These are phyloP conservation scores for Linnemannia zychae DNA, from an alignment of 192 early-diverging fungal species.

Conservation along the genomic window DNA sequence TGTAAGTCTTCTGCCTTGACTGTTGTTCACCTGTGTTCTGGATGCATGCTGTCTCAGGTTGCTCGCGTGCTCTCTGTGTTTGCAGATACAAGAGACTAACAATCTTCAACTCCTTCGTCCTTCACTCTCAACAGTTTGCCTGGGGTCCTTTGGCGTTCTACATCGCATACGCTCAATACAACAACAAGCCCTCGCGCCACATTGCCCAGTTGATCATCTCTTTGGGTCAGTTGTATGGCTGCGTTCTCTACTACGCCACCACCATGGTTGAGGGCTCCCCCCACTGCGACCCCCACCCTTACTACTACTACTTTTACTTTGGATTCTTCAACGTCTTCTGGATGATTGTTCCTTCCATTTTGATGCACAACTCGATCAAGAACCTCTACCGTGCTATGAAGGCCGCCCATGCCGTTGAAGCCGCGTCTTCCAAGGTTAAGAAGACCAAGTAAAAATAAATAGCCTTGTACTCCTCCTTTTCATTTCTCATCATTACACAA, in stretches of 20 bases:
- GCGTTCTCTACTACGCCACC: conserved; percentile 86
- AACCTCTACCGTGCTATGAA: conserved; percentile 68
- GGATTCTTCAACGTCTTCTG: conserved; percentile 85
- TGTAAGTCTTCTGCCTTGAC: conserved; percentile 65
- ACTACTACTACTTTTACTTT: conserved; percentile 96
- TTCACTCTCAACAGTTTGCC: conserved; percentile 55
- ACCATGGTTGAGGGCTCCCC: conserved; percentile 75
- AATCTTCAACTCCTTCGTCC: conserved; percentile 35
- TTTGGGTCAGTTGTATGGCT: conserved; percentile 85
- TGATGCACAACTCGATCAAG: conserved; percentile 64
- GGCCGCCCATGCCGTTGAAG: conserved; percentile 60
- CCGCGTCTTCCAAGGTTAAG: conserved; percentile 48
- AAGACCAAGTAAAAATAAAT: conserved; percentile 35
- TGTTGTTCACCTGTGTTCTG: neutral
- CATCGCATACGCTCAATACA: conserved; percentile 68
- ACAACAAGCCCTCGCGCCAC: conserved; percentile 67
- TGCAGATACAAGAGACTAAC: neutral
- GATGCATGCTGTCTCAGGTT: conserved; percentile 44
- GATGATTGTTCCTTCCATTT: conserved; percentile 78
- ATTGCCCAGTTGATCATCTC: conserved; percentile 71
- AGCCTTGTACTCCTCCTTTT: neutral
- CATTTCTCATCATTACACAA: neutral
- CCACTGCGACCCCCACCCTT: conserved; percentile 78
- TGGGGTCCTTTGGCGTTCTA: conserved; percentile 73
- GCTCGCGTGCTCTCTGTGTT: conserved; percentile 28